Evolutionary conservation across 2,329 filamentous ascomycete genomes (phyloP).

Genomic region (Aspergillus neotritici): DNA sequence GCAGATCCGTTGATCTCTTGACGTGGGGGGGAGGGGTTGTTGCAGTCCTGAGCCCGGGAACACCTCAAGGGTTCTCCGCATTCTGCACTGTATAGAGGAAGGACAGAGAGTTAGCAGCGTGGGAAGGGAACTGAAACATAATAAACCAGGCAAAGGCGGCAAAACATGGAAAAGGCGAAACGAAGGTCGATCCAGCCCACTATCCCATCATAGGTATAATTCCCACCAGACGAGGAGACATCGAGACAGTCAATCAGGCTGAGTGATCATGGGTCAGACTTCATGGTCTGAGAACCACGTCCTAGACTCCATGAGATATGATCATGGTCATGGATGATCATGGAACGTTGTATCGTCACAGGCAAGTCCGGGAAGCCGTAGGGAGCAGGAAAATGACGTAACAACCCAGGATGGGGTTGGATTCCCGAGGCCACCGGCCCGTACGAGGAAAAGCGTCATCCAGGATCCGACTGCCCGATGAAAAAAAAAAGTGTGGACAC

Average conservation of each 20-base stretch:
- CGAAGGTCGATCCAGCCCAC: too few species aligned
- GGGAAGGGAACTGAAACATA: background rate
- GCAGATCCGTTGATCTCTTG: constrained; percentile 25
- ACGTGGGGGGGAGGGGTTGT: constrained; percentile 16
- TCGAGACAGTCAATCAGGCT: too few species aligned
- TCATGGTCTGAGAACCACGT: too few species aligned
- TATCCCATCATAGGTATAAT: too few species aligned
- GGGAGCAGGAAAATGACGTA: constrained; percentile 10
- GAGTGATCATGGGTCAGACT: too few species aligned
- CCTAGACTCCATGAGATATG: too few species aligned
- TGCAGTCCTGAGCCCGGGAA: constrained; percentile 1
- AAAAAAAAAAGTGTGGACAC: too few species aligned
- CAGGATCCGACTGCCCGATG: constrained; percentile 12
- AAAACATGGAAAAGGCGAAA: too few species aligned
- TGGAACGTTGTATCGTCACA: background rate
- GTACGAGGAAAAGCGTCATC: constrained; percentile 14
- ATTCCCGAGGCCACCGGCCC: constrained; percentile 12
- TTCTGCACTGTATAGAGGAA: background rate
- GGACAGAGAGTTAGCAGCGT: background rate
- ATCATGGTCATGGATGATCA: background rate
- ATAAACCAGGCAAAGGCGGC: too few species aligned
- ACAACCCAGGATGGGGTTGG: constrained; percentile 1
- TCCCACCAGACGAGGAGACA: too few species aligned
- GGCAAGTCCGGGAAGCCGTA: constrained; percentile 10
- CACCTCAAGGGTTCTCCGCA: constrained; percentile 2